Evolutionary conservation across 148 eudicot species (phyloP).

Genomic region (Camellia sinensis): DNA sequence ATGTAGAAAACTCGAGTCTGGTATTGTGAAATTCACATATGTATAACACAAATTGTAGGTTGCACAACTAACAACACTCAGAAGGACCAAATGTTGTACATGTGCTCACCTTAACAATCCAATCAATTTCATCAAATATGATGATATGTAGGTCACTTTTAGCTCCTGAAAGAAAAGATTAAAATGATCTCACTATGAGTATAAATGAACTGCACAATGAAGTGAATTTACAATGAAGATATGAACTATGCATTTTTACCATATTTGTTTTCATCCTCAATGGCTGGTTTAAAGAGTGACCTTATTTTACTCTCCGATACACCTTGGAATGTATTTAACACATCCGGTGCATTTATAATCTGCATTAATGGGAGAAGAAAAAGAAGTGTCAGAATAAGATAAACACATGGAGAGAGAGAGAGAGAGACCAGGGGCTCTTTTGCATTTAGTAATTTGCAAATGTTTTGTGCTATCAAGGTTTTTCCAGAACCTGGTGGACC

Average conservation of each 20-base stretch:
- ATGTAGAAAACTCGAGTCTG: too few relatives aligned
- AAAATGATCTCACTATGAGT: too few relatives aligned
- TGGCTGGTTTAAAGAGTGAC: background rate
- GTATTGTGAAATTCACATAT: too few relatives aligned
- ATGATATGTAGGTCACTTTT: background rate
- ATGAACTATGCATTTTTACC: background rate
- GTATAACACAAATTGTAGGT: too few relatives aligned
- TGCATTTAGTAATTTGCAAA: too few relatives aligned
- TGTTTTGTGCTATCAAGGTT: too few relatives aligned
- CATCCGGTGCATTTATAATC: background rate
- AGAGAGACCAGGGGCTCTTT: too few relatives aligned
- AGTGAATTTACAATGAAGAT: background rate
- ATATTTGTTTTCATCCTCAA: background rate
- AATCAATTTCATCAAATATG: background rate
- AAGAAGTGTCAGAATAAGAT: too few relatives aligned
- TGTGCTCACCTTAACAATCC: background rate
- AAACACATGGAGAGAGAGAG: too few relatives aligned
- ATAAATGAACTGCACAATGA: background rate
- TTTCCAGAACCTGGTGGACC: too few relatives aligned
- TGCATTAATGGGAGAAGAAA: background rate
- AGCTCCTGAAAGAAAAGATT: background rate
- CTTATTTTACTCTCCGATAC: background rate
- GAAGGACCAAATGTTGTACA: too few relatives aligned
- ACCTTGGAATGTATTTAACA: background rate
- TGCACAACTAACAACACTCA: too few relatives aligned